These are phyloP conservation scores for Leptographium wingfieldii DNA, from an alignment of 2,329 filamentous ascomycete genomes.

Conservation along the genomic window DNA sequence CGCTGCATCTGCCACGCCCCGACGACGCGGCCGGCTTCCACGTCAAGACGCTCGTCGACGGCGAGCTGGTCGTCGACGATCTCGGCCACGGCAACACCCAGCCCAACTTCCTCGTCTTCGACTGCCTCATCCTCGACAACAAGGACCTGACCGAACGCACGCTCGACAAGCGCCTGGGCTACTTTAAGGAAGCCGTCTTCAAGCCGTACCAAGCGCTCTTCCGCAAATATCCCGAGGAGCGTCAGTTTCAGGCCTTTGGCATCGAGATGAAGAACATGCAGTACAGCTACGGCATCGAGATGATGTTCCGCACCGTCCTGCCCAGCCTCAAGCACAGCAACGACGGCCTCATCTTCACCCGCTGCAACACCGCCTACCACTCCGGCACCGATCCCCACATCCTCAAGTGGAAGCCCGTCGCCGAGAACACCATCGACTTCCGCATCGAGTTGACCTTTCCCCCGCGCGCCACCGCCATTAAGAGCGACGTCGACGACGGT, in stretches of 20 bases:
- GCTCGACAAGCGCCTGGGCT: constrained; percentile 78
- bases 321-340: constrained; percentile 82
- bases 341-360: constrained; percentile 97
- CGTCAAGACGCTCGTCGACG: constrained; percentile 71
- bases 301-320: constrained; percentile 83
- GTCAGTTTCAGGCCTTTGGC: constrained; percentile 59
- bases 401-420: constrained; percentile 92
- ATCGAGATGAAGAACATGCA: constrained; percentile 85
- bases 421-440: constrained; percentile 94
- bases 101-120: constrained; percentile 83
- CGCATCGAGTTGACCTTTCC: constrained; percentile 63
- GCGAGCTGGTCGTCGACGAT: constrained; percentile 84
- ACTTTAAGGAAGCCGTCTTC: constrained; percentile 69
- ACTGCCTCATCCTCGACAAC: constrained; percentile 73
- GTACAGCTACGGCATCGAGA: constrained; percentile 74
- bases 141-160: constrained; percentile 64
- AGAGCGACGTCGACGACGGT: constrained; percentile 55
- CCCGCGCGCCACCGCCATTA: constrained; percentile 46
- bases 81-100: constrained; percentile 52
- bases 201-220: constrained; percentile 55
- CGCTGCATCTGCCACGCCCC: constrained; percentile 68
- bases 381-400: constrained; percentile 89
- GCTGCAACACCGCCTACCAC: constrained; percentile 71
- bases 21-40: constrained; percentile 53
- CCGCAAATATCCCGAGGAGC: constrained; percentile 55